phyloP scores from a whole-genome alignment of 176 grass and related monocot species.

The Lolium perenne region DNA sequence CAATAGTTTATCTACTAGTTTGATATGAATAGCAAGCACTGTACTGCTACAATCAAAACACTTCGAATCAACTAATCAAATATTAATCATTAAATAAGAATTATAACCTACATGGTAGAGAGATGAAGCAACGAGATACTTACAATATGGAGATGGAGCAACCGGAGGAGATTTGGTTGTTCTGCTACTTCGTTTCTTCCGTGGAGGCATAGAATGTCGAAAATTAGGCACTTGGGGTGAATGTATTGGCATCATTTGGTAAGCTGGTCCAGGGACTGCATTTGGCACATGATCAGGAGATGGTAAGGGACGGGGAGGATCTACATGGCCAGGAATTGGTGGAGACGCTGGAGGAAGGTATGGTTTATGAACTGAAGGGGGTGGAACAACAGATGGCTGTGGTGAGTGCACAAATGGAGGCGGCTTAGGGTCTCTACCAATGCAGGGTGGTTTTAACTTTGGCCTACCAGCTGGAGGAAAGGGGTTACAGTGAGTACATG shows the following conservation, averaged over 20 bases:
- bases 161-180: slow-evolving; percentile 33
- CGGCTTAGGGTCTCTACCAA: slow-evolving; percentile 35
- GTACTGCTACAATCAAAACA: neutral
- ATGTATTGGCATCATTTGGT: slow-evolving; percentile 48
- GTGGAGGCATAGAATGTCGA: slow-evolving; percentile 28
- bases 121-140: slow-evolving; percentile 46
- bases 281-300: slow-evolving; percentile 42
- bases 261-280: slow-evolving; percentile 38
- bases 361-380: slow-evolving; percentile 24
- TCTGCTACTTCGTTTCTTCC: slow-evolving; percentile 37
- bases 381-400: slow-evolving; percentile 32
- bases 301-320: slow-evolving; percentile 29
- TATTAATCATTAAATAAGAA: neutral
- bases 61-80: neutral
- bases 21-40: neutral
- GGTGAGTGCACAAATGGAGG: slow-evolving; percentile 43
- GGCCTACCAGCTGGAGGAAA: slow-evolving; percentile 45
- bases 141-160: slow-evolving; percentile 56
- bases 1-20: slow-evolving; percentile 2
- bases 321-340: slow-evolving; percentile 38
- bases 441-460: slow-evolving; percentile 51
- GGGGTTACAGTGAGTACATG: slow-evolving; percentile 45
- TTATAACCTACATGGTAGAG: neutral
- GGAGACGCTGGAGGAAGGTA: slow-evolving; percentile 44
- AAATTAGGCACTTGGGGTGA: slow-evolving; percentile 41